A percentile compares a stretch with the other conserved stretches of the same genome.
These are phyloP conservation scores for Oryza australiensis DNA, from an alignment of 176 grass and related monocot species.

Conservation along the genomic window DNA sequence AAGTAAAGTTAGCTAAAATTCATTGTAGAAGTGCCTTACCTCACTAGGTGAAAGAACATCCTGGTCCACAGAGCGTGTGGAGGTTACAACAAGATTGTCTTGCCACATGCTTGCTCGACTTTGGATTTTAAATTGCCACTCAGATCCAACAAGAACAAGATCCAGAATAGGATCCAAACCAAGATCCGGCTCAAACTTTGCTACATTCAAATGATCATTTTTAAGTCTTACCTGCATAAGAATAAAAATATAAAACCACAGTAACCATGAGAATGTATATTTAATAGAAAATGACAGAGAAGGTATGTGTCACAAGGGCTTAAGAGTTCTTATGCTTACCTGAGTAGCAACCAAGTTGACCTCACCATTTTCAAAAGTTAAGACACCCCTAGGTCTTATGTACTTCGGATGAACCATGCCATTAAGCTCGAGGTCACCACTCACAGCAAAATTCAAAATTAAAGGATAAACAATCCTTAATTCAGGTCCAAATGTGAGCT, in stretches of 20 bases:
- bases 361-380: conserved; percentile 96
- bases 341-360: conserved; percentile 98
- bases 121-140: conserved; percentile 98
- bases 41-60: conserved; percentile 91
- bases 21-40: conserved; percentile 39
- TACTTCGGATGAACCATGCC: conserved; percentile 88
- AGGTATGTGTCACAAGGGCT: conserved; percentile 10
- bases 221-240: conserved; percentile 87
- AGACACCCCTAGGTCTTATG: conserved; percentile 91
- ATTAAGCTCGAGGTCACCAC: conserved; percentile 87
- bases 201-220: conserved; percentile 88
- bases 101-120: conserved; percentile 98
- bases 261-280: conserved; percentile 3
- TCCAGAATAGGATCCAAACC: conserved; percentile 94
- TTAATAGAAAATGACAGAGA: conserved; percentile 3
- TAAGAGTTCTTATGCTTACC: conserved; percentile 46
- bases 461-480: conserved; percentile 93
- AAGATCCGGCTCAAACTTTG: conserved; percentile 99
- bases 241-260: conserved; percentile 23
- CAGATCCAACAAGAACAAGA: conserved; percentile 89
- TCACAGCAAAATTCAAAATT: conserved; percentile 96
- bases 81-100: conserved; percentile 88
- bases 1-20: conserved; percentile 1
- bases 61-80: conserved; percentile 90
- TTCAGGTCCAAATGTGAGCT: conserved; percentile 89